A percentile compares a stretch with the other conserved stretches of the same genome.
phyloP scores from a whole-genome alignment of 2,329 filamentous ascomycete species.

The Xylaria sp. region DNA sequence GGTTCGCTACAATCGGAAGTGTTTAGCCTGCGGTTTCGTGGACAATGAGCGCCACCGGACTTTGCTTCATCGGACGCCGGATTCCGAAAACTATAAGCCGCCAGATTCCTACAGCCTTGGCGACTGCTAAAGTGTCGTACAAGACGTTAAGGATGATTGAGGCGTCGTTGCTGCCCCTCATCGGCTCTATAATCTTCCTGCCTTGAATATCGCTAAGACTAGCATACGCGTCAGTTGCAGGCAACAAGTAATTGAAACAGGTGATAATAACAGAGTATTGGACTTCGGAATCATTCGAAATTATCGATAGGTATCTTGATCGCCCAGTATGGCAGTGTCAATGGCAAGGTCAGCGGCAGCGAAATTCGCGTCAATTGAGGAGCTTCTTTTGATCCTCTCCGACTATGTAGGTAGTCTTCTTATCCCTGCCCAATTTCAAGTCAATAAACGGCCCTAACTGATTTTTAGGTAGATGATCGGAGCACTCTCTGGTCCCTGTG shows the following conservation, averaged over 20 bases:
- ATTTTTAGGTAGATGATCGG: slow-evolving; percentile 19
- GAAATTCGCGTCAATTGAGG: slow-evolving; percentile 31
- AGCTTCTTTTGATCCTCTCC: slow-evolving; percentile 29
- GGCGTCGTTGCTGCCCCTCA: slow-evolving; percentile 11
- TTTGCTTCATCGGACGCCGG: not conserved
- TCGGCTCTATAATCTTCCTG: slow-evolving; percentile 8
- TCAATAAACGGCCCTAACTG: not conserved
- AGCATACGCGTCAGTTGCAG: slow-evolving; percentile 17
- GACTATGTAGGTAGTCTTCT: slow-evolving; percentile 22
- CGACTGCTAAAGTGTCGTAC: not conserved
- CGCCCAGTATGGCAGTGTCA: not conserved
- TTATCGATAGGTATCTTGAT: not conserved
- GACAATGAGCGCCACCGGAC: not conserved
- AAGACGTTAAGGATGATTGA: slow-evolving; percentile 8
- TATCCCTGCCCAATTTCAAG: not conserved
- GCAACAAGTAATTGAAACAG: not conserved
- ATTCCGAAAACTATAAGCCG: not conserved
- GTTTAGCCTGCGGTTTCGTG: not conserved
- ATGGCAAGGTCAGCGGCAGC: slow-evolving; percentile 20
- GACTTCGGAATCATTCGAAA: not conserved
- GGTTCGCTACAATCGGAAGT: not conserved
- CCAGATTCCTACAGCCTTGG: not conserved
- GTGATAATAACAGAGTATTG: not conserved
- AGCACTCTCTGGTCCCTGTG: slow-evolving; percentile 31
- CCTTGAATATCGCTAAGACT: slow-evolving; percentile 10